A percentile compares a stretch with the other conserved stretches of the same genome.
Evolutionary conservation across 371 early-diverging fungal species (phyloP).

Genomic region (Encephalitozoon intestinalis): DNA sequence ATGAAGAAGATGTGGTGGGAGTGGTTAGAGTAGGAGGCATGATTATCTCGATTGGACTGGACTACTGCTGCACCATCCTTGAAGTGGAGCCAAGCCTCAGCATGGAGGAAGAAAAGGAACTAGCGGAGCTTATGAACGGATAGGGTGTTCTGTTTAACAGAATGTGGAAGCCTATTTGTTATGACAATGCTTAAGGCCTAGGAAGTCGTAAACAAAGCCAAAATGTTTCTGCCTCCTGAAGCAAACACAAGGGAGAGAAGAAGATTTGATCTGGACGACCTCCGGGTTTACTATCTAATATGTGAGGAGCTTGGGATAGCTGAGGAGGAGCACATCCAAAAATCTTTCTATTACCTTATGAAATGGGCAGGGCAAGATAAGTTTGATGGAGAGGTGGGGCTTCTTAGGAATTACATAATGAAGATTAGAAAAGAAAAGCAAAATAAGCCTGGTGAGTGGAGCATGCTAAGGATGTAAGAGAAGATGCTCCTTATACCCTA

Average conservation of each 20-base stretch:
- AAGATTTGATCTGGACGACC: conserved; percentile 36
- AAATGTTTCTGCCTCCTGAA: conserved; percentile 51
- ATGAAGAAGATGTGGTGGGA: conserved; percentile 29
- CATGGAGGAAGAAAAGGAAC: background rate
- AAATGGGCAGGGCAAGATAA: conserved; percentile 41
- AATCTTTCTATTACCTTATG: conserved; percentile 40
- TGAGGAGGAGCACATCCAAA: conserved; percentile 37
- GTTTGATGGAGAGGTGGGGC: conserved; percentile 37
- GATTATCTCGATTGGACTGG: conserved; percentile 41
- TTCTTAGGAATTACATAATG: conserved; percentile 39
- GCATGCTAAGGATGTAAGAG: background rate
- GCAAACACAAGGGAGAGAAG: conserved; percentile 46
- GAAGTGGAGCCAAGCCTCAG: background rate
- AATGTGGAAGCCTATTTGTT: background rate
- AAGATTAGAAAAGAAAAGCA: background rate
- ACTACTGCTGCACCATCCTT: background rate
- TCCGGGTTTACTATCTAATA: conserved; percentile 40
- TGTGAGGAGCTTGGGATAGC: conserved; percentile 47
- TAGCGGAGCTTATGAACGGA: background rate
- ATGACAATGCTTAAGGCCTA: background rate
- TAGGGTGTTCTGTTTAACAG: background rate
- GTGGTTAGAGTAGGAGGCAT: conserved; percentile 2
- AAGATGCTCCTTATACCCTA: background rate
- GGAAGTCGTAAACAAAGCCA: conserved; percentile 8
- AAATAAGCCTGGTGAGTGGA: background rate